Evolutionary conservation across 306 rosid species (phyloP).

Genomic region (Vigna angularis): DNA sequence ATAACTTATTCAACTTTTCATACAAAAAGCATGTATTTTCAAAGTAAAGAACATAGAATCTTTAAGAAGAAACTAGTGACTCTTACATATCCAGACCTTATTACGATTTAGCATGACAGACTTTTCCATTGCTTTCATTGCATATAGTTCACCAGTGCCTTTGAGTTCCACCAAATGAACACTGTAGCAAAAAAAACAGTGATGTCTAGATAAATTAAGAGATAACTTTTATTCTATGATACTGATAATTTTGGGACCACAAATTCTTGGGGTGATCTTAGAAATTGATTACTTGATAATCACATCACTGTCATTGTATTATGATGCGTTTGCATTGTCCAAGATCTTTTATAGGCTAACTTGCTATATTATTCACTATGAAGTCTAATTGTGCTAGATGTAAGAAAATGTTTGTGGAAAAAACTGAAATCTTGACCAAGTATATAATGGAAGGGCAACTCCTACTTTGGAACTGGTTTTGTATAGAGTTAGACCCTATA

Average conservation of each 20-base stretch:
- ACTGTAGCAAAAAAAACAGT: slow-evolving; percentile 59
- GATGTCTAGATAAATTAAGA: slow-evolving; percentile 16
- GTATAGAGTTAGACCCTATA: no score
- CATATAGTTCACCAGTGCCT: slow-evolving; percentile 80
- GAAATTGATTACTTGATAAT: no score
- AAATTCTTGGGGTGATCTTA: no score
- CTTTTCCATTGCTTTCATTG: slow-evolving; percentile 99
- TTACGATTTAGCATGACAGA: slow-evolving; percentile 84
- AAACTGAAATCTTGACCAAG: no score
- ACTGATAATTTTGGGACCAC: not conserved
- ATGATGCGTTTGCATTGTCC: no score
- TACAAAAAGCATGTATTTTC: slow-evolving; percentile 3
- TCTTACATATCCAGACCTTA: slow-evolving; percentile 68
- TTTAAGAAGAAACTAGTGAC: slow-evolving; percentile 23
- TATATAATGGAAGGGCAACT: no score
- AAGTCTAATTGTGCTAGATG: no score
- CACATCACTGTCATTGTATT: no score
- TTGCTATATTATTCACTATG: no score
- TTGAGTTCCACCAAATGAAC: slow-evolving; percentile 92
- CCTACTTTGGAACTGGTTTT: no score
- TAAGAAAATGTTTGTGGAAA: no score
- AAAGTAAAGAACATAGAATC: slow-evolving; percentile 11
- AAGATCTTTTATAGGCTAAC: no score
- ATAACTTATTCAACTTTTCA: slow-evolving; percentile 1
- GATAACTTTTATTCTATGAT: slow-evolving; percentile 11